Percentiles rank a stretch among this genome's conserved stretches.
Conservation (phyloP, 2,329 filamentous ascomycete species). For the Hymenoscyphus repandus region DNA sequence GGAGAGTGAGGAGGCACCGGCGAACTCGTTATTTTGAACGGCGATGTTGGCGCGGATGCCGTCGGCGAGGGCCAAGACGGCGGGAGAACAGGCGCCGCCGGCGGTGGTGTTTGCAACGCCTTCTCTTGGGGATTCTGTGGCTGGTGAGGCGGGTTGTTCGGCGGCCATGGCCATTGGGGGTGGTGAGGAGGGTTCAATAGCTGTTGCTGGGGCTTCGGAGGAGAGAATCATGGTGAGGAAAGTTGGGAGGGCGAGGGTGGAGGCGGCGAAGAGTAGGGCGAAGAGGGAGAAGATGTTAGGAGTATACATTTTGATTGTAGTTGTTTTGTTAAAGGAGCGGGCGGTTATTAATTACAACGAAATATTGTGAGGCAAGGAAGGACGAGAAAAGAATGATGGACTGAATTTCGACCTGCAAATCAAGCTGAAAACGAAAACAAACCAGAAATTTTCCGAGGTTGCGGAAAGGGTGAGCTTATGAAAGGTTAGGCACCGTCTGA, state of each 20-base stretch:
- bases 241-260: neutral
- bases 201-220: neutral
- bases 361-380: neutral
- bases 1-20: slow-evolving; percentile 15
- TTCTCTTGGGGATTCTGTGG: neutral
- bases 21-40: slow-evolving; percentile 20
- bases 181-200: neutral
- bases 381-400: neutral
- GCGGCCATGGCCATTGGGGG: neutral
- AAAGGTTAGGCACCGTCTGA: no score
- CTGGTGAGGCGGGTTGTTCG: neutral
- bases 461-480: no score
- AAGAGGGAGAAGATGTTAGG: neutral
- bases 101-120: neutral
- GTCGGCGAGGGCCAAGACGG: slow-evolving; percentile 15
- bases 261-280: neutral
- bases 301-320: neutral
- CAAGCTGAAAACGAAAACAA: neutral
- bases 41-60: slow-evolving; percentile 22
- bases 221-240: neutral
- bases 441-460: no score
- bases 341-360: neutral
- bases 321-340: neutral
- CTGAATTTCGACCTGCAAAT: neutral
- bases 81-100: slow-evolving; percentile 9